phyloP scores from a whole-genome alignment of 202 grass and related monocot genomes.

The Saccharum hybrid region DNA sequence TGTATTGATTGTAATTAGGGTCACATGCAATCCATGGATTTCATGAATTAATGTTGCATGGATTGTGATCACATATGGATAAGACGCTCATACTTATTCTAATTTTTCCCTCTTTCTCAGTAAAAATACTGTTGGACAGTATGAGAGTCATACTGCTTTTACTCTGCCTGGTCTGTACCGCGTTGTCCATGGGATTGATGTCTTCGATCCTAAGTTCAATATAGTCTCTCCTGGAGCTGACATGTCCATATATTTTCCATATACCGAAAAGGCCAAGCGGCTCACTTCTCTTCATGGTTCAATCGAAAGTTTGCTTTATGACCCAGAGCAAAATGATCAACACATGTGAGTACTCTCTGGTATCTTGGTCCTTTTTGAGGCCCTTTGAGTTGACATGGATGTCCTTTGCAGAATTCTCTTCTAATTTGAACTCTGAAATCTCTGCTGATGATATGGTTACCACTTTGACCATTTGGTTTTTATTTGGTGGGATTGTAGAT shows the following conservation, averaged over 20 bases:
- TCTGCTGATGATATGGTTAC: not conserved
- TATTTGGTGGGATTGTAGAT: not conserved
- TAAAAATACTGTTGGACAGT: conserved; percentile 98
- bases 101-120: conserved; percentile 49
- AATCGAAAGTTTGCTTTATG: conserved; percentile 80
- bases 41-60: conserved; percentile 32
- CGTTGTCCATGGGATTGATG: conserved; percentile 93
- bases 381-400: not conserved
- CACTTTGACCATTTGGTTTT: not conserved
- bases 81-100: not conserved
- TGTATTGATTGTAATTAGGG: not conserved
- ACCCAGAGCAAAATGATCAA: conserved; percentile 75
- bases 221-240: conserved; percentile 96
- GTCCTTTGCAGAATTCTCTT: conserved; percentile 9
- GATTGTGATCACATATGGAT: conserved; percentile 17
- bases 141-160: conserved; percentile 92
- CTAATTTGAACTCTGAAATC: not conserved
- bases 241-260: conserved; percentile 88
- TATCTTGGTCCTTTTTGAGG: not conserved
- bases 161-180: conserved; percentile 89
- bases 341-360: conserved; percentile 77
- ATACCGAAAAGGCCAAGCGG: conserved; percentile 70
- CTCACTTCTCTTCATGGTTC: conserved; percentile 91
- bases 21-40: not conserved
- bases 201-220: conserved; percentile 99